phyloP scores from a whole-genome alignment of 257 asterid genomes.

The Solanum raphanifolium region DNA sequence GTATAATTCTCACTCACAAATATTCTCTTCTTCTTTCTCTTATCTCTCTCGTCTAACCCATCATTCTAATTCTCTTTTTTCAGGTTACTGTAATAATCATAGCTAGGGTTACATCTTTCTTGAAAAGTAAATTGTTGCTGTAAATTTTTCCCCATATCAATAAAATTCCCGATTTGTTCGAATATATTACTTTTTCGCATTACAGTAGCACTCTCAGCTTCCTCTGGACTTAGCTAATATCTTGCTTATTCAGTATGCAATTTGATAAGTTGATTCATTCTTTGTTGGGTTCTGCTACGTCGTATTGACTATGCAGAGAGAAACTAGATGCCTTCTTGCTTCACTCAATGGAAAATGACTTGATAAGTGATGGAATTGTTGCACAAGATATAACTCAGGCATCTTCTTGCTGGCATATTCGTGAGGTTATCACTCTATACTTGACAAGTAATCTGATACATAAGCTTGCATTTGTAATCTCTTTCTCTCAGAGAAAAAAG shows the following conservation, averaged over 20 bases:
- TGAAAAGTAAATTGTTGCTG: too few relatives aligned
- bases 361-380: slow-evolving; percentile 83
- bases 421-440: slow-evolving; percentile 52
- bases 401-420: slow-evolving; percentile 90
- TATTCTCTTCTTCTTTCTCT: too few relatives aligned
- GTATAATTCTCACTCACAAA: too few relatives aligned
- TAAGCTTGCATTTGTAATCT: slow-evolving; percentile 1
- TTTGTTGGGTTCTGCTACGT: slow-evolving; percentile 6
- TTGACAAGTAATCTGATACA: neutral
- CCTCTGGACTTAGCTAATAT: neutral
- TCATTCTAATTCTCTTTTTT: too few relatives aligned
- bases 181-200: too few relatives aligned
- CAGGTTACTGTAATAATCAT: too few relatives aligned
- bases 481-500: neutral
- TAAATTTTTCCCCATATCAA: too few relatives aligned
- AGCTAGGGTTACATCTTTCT: too few relatives aligned
- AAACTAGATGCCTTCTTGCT: slow-evolving; percentile 89
- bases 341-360: slow-evolving; percentile 66
- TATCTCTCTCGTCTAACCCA: too few relatives aligned
- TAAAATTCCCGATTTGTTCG: too few relatives aligned
- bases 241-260: neutral
- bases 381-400: slow-evolving; percentile 97
- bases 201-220: neutral
- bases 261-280: neutral
- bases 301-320: slow-evolving; percentile 43